Conservation (phyloP, 352 stramenopile species). For the Phytophthora sansomeana region DNA sequence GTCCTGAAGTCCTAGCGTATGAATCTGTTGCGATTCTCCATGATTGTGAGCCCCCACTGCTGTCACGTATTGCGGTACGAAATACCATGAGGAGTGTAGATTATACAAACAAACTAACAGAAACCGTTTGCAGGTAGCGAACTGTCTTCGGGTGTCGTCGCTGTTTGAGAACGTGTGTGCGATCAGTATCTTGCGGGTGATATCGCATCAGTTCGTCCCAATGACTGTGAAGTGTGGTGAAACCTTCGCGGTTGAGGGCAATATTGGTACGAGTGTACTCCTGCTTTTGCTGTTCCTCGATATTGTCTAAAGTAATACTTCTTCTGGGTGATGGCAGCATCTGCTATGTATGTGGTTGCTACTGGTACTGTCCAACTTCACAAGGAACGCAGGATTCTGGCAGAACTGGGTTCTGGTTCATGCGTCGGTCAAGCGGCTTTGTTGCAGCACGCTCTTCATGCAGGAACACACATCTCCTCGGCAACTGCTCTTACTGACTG, state of each 20-base stretch:
- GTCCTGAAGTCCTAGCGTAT: slow-evolving; percentile 64
- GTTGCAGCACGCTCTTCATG: slow-evolving; percentile 66
- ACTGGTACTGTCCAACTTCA: slow-evolving; percentile 79
- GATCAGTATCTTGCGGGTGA: slow-evolving; percentile 75
- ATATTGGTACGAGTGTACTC: slow-evolving; percentile 51
- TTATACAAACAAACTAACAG: neutral
- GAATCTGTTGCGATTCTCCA: slow-evolving; percentile 50
- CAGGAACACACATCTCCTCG: slow-evolving; percentile 76
- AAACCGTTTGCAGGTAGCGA: slow-evolving; percentile 60
- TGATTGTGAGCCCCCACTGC: slow-evolving; percentile 54
- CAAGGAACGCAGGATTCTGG: slow-evolving; percentile 71
- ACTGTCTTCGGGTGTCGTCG: slow-evolving; percentile 80
- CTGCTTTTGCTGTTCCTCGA: neutral
- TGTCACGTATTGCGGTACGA: slow-evolving; percentile 79
- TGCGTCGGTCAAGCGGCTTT: slow-evolving; percentile 83
- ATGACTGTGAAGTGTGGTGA: slow-evolving; percentile 54
- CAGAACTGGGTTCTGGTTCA: slow-evolving; percentile 70
- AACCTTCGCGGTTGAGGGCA: slow-evolving; percentile 71
- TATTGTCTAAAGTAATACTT: neutral
- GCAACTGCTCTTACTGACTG: slow-evolving; percentile 75
- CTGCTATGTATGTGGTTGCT: slow-evolving; percentile 83
- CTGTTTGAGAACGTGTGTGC: slow-evolving; percentile 86
- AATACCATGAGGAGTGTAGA: neutral
- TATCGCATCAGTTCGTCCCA: slow-evolving; percentile 84
- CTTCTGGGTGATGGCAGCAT: slow-evolving; percentile 45